A percentile compares a stretch with the other conserved stretches of the same genome.
phyloP scores from a whole-genome alignment of 768 basidiomycete species.

The Podaxis pistillaris region DNA sequence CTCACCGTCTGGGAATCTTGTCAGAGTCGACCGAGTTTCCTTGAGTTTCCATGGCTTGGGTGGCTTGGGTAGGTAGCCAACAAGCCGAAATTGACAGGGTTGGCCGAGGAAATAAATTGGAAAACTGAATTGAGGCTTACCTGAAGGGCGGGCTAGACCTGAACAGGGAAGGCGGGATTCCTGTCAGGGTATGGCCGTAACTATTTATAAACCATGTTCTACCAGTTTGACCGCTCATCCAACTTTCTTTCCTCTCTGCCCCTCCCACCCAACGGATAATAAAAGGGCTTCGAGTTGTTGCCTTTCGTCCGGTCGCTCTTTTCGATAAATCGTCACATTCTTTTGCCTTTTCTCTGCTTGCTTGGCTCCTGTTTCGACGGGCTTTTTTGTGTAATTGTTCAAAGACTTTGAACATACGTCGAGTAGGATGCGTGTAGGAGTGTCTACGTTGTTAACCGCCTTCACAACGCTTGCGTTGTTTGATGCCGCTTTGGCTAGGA shows the following conservation, averaged over 20 bases:
- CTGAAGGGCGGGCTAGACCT: neutral
- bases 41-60: too few species aligned
- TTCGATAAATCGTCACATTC: conserved; percentile 3
- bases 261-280: neutral
- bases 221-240: neutral
- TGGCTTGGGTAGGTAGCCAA: too few species aligned
- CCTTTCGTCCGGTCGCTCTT: conserved; percentile 1
- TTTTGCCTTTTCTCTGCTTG: neutral
- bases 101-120: neutral
- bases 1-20: neutral
- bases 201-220: neutral
- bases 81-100: neutral
- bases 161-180: neutral
- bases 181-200: neutral
- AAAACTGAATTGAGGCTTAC: neutral
- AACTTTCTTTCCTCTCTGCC: neutral
- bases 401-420: neutral
- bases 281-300: neutral
- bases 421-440: conserved; percentile 1
- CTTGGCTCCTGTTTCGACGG: neutral
- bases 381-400: neutral
- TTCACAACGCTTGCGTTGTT: conserved; percentile 12
- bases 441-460: conserved; percentile 4
- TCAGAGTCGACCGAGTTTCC: too few species aligned
- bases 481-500: conserved; percentile 5